Evolutionary conservation across 441 rosid genomes (phyloP).

Genomic region (Euphorbia celastroides): DNA sequence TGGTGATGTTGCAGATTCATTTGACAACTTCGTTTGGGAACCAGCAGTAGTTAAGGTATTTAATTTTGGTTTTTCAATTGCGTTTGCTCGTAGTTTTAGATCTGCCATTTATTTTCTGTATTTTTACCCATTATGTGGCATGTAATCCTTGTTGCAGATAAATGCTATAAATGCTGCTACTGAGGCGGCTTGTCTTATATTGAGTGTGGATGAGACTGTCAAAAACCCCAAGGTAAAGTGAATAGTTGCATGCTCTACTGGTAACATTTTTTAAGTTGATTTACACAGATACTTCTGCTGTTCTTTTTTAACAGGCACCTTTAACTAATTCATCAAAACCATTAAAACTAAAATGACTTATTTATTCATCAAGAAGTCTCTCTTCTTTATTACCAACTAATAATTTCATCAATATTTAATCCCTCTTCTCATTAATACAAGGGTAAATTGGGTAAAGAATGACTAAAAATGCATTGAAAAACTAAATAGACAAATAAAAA

Average conservation of each 20-base stretch:
- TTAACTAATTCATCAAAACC: too few relatives aligned
- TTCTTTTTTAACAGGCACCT: too few relatives aligned
- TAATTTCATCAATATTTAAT: too few relatives aligned
- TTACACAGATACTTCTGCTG: background rate
- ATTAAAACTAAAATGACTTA: too few relatives aligned
- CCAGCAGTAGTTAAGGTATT: conserved; percentile 95
- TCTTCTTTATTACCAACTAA: too few relatives aligned
- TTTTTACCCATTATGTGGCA: conserved; percentile 5
- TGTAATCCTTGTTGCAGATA: conserved; percentile 40
- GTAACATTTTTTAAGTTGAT: background rate
- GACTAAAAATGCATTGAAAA: too few relatives aligned
- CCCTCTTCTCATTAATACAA: too few relatives aligned
- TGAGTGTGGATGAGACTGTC: conserved; percentile 96
- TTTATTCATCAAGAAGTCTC: too few relatives aligned
- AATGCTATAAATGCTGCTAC: conserved; percentile 98
- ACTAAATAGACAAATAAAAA: too few relatives aligned
- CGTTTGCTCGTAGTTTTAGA: background rate
- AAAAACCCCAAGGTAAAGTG: conserved; percentile 90
- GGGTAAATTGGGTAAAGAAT: too few relatives aligned
- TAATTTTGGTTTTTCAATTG: conserved; percentile 2
- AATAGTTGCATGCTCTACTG: background rate
- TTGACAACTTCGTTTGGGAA: conserved; percentile 96
- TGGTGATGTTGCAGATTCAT: conserved; percentile 94
- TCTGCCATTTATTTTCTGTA: background rate
- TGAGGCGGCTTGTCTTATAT: conserved; percentile 94